Percentiles rank a stretch among this genome's conserved stretches.
Conservation (phyloP, 768 basidiomycete genomes). For the Boletus vinaceobasis region DNA sequence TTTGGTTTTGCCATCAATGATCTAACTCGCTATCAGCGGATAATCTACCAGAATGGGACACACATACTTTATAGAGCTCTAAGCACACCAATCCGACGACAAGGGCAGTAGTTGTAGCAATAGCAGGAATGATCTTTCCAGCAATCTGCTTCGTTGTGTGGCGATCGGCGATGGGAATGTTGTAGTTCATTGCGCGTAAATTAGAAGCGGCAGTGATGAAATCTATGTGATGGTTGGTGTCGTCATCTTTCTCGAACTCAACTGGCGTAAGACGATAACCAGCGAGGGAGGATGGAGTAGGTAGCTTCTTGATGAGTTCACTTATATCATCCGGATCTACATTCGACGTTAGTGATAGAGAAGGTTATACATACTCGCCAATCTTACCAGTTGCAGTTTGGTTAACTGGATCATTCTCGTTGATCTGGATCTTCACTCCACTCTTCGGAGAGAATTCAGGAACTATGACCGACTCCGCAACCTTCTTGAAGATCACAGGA, state of each 20-base stretch:
- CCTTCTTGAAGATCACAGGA: conserved; percentile 72
- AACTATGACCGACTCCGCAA: conserved; percentile 78
- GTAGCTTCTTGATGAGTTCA: conserved; percentile 65
- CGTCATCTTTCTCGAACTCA: conserved; percentile 99
- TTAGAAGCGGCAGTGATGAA: conserved; percentile 98
- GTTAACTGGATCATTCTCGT: conserved; percentile 84
- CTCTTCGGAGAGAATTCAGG: conserved; percentile 93
- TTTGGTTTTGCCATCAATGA: conserved; percentile 93
- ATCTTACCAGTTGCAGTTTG: conserved; percentile 37
- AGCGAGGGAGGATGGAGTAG: conserved; percentile 85
- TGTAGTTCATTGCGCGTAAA: conserved; percentile 93
- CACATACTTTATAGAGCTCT: conserved; percentile 88
- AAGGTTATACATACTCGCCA: neutral
- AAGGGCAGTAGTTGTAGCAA: conserved; percentile 96
- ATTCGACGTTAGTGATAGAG: conserved; percentile 3
- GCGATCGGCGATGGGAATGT: conserved; percentile 78
- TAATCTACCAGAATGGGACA: neutral
- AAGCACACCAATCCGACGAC: conserved; percentile 95
- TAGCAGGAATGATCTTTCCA: conserved; percentile 98
- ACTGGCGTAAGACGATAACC: conserved; percentile 96
- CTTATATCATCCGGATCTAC: conserved; percentile 50
- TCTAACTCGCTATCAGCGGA: conserved; percentile 40
- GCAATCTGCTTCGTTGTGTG: conserved; percentile 97
- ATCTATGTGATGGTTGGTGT: conserved; percentile 96
- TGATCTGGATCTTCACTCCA: conserved; percentile 91